Base-by-base conservation (phyloP, 768 basidiomycete species). In the Pleurotus djamor region DNA sequence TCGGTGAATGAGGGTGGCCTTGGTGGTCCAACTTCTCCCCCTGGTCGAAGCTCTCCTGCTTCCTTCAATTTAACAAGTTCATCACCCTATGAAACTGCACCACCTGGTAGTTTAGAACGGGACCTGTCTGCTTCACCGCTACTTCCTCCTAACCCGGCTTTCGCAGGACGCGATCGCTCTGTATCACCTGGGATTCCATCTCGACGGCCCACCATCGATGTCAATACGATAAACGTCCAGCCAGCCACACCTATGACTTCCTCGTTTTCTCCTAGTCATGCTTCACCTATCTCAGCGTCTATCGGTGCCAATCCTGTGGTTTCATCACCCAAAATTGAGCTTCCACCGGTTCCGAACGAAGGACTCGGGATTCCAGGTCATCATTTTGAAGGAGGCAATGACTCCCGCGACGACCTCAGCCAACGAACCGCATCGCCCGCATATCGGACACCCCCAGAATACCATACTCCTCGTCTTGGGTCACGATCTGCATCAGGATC, bases 381-480 rank as follows among this genome's bases (percentile, higher is more conserved):
- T 41, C 10, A n/a, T 10, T n/a, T 32, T 2, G 12, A 44, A 17
- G 41, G 44, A 12, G 33, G 14, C 6, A 16, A 21, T 17, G 54
- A 56, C 28, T 56, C 38, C 17, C 54, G 49, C 8, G 49, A 50
- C 28, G 49, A 50, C 28, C 5, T 16, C 16, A 50, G 49, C 28
- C 28, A 28, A 10, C 49, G 49, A 9, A 50, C 28, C 9, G 10
- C 34, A 33, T 35, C 36, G 10, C 35, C 52, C 12, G 71, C 79
- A 0, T 78, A 75, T 61, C 75, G 76, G 28, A 77, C 83, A 1
- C 82, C 81, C 2, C 75, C 76, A 5, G 83, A 85, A 59, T 79
- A 80, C 50, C 78, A 77, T 14, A 56, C 1, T 67, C 71, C 65
- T 43, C 69, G 65, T 44, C 41, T 56, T 13, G 54, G 54, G 10